Percentiles rank a stretch among this genome's conserved stretches.
phyloP scores from a whole-genome alignment of 2,329 filamentous ascomycete genomes.

The Venturia asperata region DNA sequence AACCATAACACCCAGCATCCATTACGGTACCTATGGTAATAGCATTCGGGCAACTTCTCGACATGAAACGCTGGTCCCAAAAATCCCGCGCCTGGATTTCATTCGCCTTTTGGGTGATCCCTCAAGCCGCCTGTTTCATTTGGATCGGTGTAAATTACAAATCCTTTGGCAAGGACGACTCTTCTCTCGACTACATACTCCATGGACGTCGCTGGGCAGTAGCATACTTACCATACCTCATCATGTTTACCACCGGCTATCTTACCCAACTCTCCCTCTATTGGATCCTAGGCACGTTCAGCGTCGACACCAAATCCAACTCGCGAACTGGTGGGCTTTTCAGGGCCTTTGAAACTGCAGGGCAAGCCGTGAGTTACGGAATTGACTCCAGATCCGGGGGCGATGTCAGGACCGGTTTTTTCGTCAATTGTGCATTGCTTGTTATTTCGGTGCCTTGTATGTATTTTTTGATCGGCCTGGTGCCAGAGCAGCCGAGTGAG shows the following conservation, averaged over 20 bases:
- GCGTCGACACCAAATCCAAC: background rate
- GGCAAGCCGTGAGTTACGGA: background rate
- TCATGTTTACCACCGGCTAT: background rate
- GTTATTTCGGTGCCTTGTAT: background rate
- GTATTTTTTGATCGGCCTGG: constrained; percentile 2
- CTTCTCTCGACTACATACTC: background rate
- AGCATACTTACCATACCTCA: constrained; percentile 5
- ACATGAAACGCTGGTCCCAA: constrained; percentile 1
- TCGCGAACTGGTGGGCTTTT: background rate
- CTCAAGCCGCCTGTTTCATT: constrained; percentile 4
- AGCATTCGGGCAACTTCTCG: background rate
- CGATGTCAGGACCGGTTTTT: background rate
- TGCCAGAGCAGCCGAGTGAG: background rate
- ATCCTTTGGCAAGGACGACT: background rate
- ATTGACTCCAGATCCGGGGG: background rate
- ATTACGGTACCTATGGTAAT: background rate
- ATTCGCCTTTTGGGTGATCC: constrained; percentile 3
- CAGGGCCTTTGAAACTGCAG: constrained; percentile 3
- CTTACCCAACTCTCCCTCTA: constrained; percentile 2
- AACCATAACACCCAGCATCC: background rate
- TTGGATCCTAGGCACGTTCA: constrained; percentile 2
- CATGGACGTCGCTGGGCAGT: constrained; percentile 4
- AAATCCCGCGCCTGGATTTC: constrained; percentile 7
- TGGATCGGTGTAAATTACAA: background rate
- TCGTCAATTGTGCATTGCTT: constrained; percentile 4